Evolutionary conservation across 768 basidiomycete genomes (phyloP).

Genomic region (Lepiota brunneoincarnata): DNA sequence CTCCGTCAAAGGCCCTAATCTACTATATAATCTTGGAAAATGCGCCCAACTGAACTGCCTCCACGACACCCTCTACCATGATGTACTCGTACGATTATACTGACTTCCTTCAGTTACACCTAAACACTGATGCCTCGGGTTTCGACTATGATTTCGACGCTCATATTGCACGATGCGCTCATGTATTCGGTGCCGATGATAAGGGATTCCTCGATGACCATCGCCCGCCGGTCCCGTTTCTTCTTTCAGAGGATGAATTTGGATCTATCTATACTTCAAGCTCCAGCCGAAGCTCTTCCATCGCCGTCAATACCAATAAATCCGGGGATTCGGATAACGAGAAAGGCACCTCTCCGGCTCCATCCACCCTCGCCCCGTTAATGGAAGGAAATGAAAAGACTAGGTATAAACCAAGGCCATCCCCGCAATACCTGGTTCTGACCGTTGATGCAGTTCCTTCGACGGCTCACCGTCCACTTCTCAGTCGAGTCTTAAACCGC

Average conservation of each 20-base stretch:
- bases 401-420: slow-evolving; percentile 4
- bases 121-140: not conserved
- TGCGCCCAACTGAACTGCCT: slow-evolving; percentile 1
- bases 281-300: slow-evolving; percentile 6
- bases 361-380: not conserved
- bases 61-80: slow-evolving; percentile 1
- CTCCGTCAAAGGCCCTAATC: slow-evolving; percentile 5
- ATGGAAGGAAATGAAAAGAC: not conserved
- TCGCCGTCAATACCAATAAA: not conserved
- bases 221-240: slow-evolving; percentile 2
- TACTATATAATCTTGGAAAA: slow-evolving; percentile 11
- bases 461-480: not conserved
- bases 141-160: slow-evolving; percentile 12
- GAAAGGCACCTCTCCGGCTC: not conserved
- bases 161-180: slow-evolving; percentile 8
- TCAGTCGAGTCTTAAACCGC: not conserved
- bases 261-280: slow-evolving; percentile 6
- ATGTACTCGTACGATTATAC: slow-evolving; percentile 4
- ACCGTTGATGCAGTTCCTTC: slow-evolving; percentile 2
- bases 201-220: slow-evolving; percentile 5
- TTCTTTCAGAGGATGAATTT: slow-evolving; percentile 5
- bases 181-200: slow-evolving; percentile 7
- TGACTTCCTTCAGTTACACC: slow-evolving; percentile 10
- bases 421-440: not conserved
- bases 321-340: not conserved